Evolutionary conservation across 352 stramenopile species (phyloP).

Genomic region (Pythium plurisporium): DNA sequence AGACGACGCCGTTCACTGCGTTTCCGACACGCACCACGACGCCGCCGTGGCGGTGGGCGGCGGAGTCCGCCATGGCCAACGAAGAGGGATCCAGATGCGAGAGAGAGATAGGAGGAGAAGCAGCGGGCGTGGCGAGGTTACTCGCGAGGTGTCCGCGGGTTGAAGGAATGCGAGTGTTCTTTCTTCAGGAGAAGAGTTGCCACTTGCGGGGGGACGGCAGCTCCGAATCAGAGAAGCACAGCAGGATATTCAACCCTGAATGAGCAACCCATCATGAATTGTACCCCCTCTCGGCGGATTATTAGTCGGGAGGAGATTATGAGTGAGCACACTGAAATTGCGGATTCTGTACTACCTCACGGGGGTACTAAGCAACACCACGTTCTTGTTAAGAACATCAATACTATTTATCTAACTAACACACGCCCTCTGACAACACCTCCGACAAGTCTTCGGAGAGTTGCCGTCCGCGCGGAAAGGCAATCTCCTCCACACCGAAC

Average conservation of each 20-base stretch:
- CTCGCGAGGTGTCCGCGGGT: conserved; percentile 6
- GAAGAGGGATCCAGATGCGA: not conserved
- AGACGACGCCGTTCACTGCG: conserved; percentile 24
- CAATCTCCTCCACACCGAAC: conserved; percentile 56
- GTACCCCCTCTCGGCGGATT: too few relatives aligned
- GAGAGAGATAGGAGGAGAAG: too few relatives aligned
- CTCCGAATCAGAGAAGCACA: not conserved
- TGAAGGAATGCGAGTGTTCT: conserved; percentile 26
- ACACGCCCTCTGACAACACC: conserved; percentile 73
- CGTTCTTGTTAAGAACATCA: conserved; percentile 1
- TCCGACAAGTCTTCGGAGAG: conserved; percentile 76
- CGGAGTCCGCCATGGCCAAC: conserved; percentile 8
- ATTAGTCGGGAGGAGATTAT: too few relatives aligned
- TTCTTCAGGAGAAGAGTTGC: conserved; percentile 24
- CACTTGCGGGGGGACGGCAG: not conserved
- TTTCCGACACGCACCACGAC: conserved; percentile 30
- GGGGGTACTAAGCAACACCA: too few relatives aligned
- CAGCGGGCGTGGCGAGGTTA: not conserved
- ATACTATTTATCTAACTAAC: too few relatives aligned
- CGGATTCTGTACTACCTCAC: too few relatives aligned
- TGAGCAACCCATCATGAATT: conserved; percentile 4
- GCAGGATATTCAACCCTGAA: not conserved
- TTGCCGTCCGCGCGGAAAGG: conserved; percentile 58
- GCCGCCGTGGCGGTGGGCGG: conserved; percentile 17
- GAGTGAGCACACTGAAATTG: too few relatives aligned